A percentile compares a stretch with the other conserved stretches of the same genome.
Conservation (phyloP, 306 rosid genomes). For the Luffa aegyptiaca region DNA sequence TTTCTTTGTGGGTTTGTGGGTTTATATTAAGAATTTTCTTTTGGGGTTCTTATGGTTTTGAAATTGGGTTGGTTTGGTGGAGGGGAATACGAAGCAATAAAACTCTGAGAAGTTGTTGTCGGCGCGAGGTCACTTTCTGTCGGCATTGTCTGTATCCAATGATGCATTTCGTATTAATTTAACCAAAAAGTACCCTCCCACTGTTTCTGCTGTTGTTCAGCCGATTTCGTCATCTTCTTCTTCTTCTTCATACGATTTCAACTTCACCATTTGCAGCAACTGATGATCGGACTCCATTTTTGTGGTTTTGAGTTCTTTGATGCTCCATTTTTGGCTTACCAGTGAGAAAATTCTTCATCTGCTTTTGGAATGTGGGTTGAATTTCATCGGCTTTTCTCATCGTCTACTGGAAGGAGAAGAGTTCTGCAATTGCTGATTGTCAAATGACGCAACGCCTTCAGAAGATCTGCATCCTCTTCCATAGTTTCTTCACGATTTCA, state of each 20-base stretch:
- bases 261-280: background rate
- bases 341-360: conserved; percentile 18
- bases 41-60: background rate
- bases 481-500: conserved; percentile 29
- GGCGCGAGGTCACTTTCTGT: conserved; percentile 93
- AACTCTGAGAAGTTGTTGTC: conserved; percentile 41
- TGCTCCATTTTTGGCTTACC: background rate
- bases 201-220: conserved; percentile 24
- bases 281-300: conserved; percentile 1
- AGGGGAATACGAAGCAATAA: conserved; percentile 19
- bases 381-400: conserved; percentile 6
- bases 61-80: conserved; percentile 50
- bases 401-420: conserved; percentile 24
- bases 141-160: conserved; percentile 63
- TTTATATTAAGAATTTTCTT: background rate
- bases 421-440: conserved; percentile 27
- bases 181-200: conserved; percentile 29
- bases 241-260: background rate
- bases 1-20: background rate
- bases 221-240: conserved; percentile 4
- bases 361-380: conserved; percentile 30
- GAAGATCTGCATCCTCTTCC: conserved; percentile 32
- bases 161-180: conserved; percentile 27
- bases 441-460: conserved; percentile 54
- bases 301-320: background rate